These are phyloP conservation scores for Mycena galericulata DNA, from an alignment of 768 basidiomycete genomes.

Conservation along the genomic window DNA sequence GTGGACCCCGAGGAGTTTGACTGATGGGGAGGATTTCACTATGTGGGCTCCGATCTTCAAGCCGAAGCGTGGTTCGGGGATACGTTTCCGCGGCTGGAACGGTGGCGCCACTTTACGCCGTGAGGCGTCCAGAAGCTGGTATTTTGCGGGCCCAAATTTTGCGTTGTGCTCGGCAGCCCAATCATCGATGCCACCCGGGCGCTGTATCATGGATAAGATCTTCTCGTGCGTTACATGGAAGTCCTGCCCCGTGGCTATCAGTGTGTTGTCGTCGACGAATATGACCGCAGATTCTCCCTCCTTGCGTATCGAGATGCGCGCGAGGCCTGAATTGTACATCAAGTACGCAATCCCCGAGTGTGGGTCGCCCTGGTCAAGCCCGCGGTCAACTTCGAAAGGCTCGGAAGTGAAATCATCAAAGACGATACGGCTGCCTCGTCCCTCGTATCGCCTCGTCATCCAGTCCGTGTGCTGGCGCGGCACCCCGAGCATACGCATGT, in stretches of 20 bases:
- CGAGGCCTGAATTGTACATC: too few species aligned
- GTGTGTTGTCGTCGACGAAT: not conserved
- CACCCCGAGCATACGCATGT: conserved; percentile 42
- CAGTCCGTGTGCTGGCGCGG: conserved; percentile 37
- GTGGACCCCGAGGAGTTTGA: too few species aligned
- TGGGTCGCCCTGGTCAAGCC: too few species aligned
- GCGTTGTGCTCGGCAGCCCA: not conserved
- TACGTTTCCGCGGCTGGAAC: not conserved
- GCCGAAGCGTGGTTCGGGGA: not conserved
- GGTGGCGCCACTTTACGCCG: not conserved
- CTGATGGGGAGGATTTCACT: not conserved
- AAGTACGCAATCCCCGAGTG: too few species aligned
- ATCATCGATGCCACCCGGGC: not conserved
- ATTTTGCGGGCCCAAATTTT: not conserved
- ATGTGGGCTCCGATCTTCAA: not conserved
- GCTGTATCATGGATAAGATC: not conserved
- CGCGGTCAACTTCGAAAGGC: too few species aligned
- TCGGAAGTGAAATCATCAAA: too few species aligned
- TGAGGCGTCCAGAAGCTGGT: not conserved
- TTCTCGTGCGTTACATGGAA: not conserved
- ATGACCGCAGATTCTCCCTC: not conserved
- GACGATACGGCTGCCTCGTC: too few species aligned
- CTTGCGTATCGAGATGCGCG: not conserved
- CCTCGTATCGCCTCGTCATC: conserved; percentile 18
- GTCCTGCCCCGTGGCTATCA: not conserved